phyloP scores from a whole-genome alignment of 495 filamentous ascomycete species.

The Massariosphaeria phaeospora region DNA sequence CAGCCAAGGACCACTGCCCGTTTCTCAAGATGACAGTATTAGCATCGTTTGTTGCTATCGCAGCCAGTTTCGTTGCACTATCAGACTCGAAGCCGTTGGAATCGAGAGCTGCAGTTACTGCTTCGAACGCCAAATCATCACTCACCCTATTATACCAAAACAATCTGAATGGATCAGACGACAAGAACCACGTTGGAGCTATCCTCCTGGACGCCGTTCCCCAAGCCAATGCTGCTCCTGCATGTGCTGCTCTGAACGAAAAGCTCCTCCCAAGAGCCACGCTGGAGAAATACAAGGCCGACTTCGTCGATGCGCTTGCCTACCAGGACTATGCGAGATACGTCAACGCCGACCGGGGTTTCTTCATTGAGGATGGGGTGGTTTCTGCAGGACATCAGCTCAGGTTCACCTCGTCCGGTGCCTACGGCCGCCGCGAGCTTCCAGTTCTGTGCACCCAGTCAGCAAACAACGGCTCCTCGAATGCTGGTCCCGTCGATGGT shows the following conservation, averaged over 20 bases:
- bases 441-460: conserved; percentile 47
- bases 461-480: conserved; percentile 23
- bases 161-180: conserved; percentile 47
- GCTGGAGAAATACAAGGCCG: conserved; percentile 38
- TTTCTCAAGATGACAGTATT: conserved; percentile 5
- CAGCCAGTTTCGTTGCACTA: not conserved
- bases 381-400: conserved; percentile 28
- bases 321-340: conserved; percentile 40
- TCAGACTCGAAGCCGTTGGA: conserved; percentile 10
- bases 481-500: conserved; percentile 26
- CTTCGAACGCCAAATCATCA: conserved; percentile 40
- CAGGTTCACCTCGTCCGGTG: conserved; percentile 4
- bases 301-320: conserved; percentile 40
- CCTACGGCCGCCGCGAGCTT: conserved; percentile 23
- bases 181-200: conserved; percentile 45
- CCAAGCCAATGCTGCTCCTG: conserved; percentile 36
- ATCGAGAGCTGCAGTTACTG: not conserved
- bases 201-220: conserved; percentile 42
- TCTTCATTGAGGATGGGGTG: conserved; percentile 40
- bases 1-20: too few relatives aligned
- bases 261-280: conserved; percentile 39
- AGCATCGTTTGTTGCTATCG: conserved; percentile 10
- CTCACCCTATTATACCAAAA: conserved; percentile 48
- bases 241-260: conserved; percentile 44
- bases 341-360: conserved; percentile 36